Evolutionary conservation across 371 early-diverging fungal genomes (phyloP), one percentile per base, ranked within the genome.

Genomic region (Mucor sp.): DNA sequence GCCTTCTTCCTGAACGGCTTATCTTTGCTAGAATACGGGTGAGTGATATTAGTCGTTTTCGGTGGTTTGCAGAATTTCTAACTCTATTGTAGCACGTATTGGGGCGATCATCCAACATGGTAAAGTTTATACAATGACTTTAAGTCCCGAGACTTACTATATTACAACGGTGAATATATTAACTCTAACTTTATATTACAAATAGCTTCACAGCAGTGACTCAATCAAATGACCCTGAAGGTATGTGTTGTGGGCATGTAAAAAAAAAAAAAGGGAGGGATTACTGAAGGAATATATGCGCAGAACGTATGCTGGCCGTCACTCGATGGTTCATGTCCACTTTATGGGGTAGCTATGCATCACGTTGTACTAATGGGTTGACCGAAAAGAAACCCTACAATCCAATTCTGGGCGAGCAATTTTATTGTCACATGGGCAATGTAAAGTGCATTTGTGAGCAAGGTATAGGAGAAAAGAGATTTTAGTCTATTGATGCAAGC

Each of bases 401-500:
- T 58, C 94, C 94, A n/a, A 91, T 93, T 35, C 80, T 93, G 7
- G 98, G 97, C 35, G 99, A 98, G 78, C 89, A 92, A 37, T 97
- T 97, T 80, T 66, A 60, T 47, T 81, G 79, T 69, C 68, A 56
- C 21, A 69, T 75, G 66, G 81, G 79, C 6, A 69, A 77, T 53
- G 62, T 71, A 12, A 69, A 79, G 30, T 79, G 79, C 60, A 44
- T 77, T 41, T 79, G 93, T 62, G 93, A 93, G 66, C 91, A 91
- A 75, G 77, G 77, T 77, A n/a, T n/a, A 71, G 43, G 28, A 19
- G n/a, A 6, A 21, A 47, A 5, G 41, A 17, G 37, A 0, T 41
- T 35, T 44, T n/a, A n/a, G 9, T 33, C 6, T 8, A 1, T 19
- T n/a, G 6, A 21, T 47, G 47, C 47, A 47, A 8, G 21, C 21